Evolutionary conservation across 768 basidiomycete genomes (phyloP).

Genomic region (Suillus subalutaceus): DNA sequence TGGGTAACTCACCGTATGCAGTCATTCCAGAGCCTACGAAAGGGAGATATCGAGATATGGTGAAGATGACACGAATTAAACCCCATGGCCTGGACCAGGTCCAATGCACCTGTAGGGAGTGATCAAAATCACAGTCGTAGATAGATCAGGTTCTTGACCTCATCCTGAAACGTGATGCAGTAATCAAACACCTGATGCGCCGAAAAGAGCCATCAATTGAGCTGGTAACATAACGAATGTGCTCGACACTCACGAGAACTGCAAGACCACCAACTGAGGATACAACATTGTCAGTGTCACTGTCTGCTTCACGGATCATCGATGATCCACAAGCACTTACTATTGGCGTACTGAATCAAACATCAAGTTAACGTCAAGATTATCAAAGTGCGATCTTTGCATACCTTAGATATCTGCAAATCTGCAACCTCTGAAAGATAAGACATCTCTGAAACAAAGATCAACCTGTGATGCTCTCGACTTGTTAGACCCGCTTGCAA

Average conservation of each 20-base stretch:
- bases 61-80: conserved; percentile 20
- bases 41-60: conserved; percentile 24
- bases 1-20: conserved; percentile 16
- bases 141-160: conserved; percentile 4
- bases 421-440: conserved; percentile 11
- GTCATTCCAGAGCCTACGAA: conserved; percentile 17
- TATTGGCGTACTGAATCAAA: conserved; percentile 17
- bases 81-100: conserved; percentile 24
- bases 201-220: background rate
- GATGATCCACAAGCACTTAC: conserved; percentile 11
- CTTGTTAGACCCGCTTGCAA: background rate
- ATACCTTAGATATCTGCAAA: conserved; percentile 20
- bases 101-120: conserved; percentile 17
- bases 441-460: background rate
- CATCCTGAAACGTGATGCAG: conserved; percentile 15
- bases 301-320: background rate
- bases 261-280: conserved; percentile 20
- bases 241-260: conserved; percentile 17
- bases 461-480: too few relatives aligned
- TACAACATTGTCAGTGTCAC: background rate
- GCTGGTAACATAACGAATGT: background rate
- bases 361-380: background rate
- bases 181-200: conserved; percentile 13
- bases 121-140: background rate
- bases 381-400: background rate